Evolutionary conservation across 306 rosid genomes (phyloP).

Genomic region (Sindora glabra): DNA sequence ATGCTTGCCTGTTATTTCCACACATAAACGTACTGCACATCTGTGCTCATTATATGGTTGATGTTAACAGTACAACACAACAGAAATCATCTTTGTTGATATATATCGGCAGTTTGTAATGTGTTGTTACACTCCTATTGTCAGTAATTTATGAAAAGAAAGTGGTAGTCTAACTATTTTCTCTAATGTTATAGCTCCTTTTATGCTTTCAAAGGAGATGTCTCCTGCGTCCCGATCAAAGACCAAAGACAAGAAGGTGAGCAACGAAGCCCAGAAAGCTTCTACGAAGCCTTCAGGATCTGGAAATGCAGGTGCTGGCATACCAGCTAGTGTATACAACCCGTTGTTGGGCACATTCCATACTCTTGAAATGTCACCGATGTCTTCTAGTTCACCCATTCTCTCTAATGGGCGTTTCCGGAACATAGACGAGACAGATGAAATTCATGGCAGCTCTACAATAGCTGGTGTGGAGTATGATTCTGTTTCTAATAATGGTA

Average conservation of each 20-base stretch:
- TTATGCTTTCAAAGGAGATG: no score
- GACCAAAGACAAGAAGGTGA: slow-evolving; percentile 45
- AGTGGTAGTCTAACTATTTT: no score
- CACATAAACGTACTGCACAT: no score
- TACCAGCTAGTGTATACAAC: slow-evolving; percentile 51
- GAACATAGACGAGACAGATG: slow-evolving; percentile 59
- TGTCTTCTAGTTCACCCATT: slow-evolving; percentile 30
- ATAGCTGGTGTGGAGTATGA: slow-evolving; percentile 60
- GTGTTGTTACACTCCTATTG: no score
- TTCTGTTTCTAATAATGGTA: slow-evolving; percentile 73
- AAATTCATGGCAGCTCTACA: slow-evolving; percentile 47
- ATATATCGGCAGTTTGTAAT: no score
- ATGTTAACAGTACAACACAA: no score
- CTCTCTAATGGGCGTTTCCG: slow-evolving; percentile 44
- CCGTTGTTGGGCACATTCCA: slow-evolving; percentile 69
- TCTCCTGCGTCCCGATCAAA: slow-evolving; percentile 74
- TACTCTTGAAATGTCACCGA: slow-evolving; percentile 41
- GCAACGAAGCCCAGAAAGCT: slow-evolving; percentile 49
- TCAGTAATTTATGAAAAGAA: no score
- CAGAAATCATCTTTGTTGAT: no score
- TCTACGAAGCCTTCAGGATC: slow-evolving; percentile 41
- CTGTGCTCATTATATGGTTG: no score
- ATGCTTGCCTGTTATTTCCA: no score
- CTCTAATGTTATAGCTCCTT: no score
- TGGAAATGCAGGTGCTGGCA: slow-evolving; percentile 35